Conservation (phyloP, 2,329 filamentous ascomycete species). For the Talaromyces sp. region DNA sequence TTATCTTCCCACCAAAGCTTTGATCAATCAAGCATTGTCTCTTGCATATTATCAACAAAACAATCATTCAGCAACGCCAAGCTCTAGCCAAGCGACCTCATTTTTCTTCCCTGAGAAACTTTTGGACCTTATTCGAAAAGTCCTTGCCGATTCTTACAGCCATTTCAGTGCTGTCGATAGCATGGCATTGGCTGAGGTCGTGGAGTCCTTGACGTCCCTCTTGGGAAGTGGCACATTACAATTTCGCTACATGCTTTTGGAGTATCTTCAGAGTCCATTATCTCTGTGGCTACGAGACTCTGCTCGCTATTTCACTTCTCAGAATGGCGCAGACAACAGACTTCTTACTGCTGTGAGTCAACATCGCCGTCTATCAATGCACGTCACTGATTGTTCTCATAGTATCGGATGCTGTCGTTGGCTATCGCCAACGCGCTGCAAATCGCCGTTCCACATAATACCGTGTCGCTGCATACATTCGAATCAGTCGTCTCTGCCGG, state of each 20-base stretch:
- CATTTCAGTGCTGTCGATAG: conserved; percentile 40
- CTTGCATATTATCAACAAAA: conserved; percentile 26
- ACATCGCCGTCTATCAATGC: neutral
- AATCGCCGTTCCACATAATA: conserved; percentile 27
- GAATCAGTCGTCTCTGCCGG: conserved; percentile 51
- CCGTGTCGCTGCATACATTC: conserved; percentile 48
- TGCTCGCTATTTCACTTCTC: conserved; percentile 26
- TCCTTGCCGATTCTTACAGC: conserved; percentile 56
- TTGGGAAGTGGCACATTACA: conserved; percentile 49
- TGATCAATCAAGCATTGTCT: conserved; percentile 36
- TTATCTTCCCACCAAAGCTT: conserved; percentile 34
- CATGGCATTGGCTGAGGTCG: conserved; percentile 44
- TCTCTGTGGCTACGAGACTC: conserved; percentile 36
- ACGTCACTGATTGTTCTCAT: neutral
- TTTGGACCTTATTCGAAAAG: conserved; percentile 56
- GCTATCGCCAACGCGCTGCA: conserved; percentile 32
- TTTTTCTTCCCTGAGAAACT: conserved; percentile 49
- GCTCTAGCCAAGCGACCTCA: neutral
- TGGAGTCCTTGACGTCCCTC: conserved; percentile 54
- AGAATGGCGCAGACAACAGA: conserved; percentile 30
- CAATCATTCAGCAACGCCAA: neutral
- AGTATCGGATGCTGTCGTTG: conserved; percentile 34
- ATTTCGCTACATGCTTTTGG: conserved; percentile 55
- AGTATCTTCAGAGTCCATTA: conserved; percentile 53
- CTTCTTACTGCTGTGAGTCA: conserved; percentile 35